phyloP scores from a whole-genome alignment of 208 protist species.

The Leishmania arabica region DNA sequence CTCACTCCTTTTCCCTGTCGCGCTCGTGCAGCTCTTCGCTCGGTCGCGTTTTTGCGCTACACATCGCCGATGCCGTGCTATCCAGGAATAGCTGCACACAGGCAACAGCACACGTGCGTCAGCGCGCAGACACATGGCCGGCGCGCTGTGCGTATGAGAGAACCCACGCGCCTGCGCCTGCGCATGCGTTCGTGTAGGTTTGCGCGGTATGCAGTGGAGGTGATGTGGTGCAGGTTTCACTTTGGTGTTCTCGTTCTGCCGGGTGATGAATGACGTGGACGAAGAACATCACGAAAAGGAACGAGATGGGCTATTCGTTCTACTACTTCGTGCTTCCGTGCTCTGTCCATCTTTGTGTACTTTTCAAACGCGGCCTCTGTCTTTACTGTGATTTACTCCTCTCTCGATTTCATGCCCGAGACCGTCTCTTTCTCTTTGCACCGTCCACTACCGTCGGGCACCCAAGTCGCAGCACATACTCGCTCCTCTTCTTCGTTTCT shows the following conservation, averaged over 20 bases:
- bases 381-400: neutral
- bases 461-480: neutral
- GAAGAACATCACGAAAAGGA: neutral
- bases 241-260: neutral
- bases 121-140: neutral
- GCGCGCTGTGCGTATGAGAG: neutral
- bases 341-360: neutral
- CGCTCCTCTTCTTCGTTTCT: neutral
- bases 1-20: neutral
- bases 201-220: neutral
- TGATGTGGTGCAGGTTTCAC: neutral
- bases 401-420: neutral
- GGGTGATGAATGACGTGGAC: neutral
- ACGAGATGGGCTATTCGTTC: neutral
- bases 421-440: neutral
- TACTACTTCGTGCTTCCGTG: neutral
- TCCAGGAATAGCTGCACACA: neutral
- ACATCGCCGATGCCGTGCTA: neutral
- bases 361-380: neutral
- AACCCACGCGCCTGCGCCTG: neutral
- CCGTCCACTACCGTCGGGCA: neutral
- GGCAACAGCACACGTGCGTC: neutral
- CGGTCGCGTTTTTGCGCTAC: neutral
- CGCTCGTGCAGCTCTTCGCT: neutral
- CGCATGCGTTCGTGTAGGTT: neutral